Evolutionary conservation across 257 asterid species (phyloP), one percentile per base, ranked within the genome.

Genomic region (Solanum habrochaites): DNA sequence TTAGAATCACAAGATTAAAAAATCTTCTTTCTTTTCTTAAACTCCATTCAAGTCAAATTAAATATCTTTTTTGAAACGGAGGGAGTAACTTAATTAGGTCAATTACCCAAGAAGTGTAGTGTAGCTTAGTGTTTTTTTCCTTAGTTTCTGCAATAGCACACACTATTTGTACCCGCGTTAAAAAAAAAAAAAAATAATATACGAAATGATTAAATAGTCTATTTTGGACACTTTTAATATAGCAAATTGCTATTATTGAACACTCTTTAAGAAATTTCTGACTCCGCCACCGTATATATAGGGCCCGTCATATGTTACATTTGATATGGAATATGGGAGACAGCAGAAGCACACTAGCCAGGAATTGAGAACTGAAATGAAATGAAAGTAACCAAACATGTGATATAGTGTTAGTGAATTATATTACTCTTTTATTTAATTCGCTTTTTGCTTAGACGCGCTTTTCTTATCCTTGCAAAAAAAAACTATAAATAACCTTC

Each of bases 281-380:
- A 32, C 35, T 32, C 35, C 0, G 39, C 7, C 39, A 35, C 7
- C 0, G 39, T 35, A 35, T 35, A 32, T 13, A 60, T 18, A 56
- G 64, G 64, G 9, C 0, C 20, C 60, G 11, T 18, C 2, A 56
- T 56, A 39, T 74, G 29, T 75, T 37, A 23, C 42, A 72, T 20
- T 73, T 45, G 42, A 29, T 12, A 58, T 86, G 71, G 84, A 66
- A 88, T 92, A 93, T 94, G 98, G 96, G 87, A 86, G 88, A 93
- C 97, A 93, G 94, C 94, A 92, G 25, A 92, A 89, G 90, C 96
- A 91, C 98, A 94, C 93, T 92, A 93, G 23, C 11, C 52, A 31
- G 35, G 4, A 40, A 2, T 40, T 40, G 52, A 39, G 56, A 69
- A 82, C 42, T 81, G 56, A 80, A 82, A 32, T 82, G 56, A 78